Percentiles rank a stretch among this genome's conserved stretches.
Evolutionary conservation across 179 eudicot species (phyloP).

Genomic region (Corrigiola litoralis): DNA sequence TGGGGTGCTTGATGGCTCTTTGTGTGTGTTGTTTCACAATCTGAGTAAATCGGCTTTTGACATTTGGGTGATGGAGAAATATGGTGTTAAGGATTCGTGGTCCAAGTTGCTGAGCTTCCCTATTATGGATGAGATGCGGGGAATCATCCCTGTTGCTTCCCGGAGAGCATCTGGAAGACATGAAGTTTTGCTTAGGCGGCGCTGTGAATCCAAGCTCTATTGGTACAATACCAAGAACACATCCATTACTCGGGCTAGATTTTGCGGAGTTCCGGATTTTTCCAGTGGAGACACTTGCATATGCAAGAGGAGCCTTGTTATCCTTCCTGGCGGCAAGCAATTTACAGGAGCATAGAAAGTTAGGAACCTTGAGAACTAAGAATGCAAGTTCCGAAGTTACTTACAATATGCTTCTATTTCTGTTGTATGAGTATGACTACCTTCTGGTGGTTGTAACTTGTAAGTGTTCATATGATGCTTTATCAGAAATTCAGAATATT

Average conservation of each 20-base stretch:
- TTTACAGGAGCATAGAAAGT: no score
- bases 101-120: not conserved
- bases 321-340: not conserved
- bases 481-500: no score
- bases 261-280: not conserved
- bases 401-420: no score
- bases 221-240: not conserved
- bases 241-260: not conserved
- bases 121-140: not conserved
- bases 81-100: slow-evolving; percentile 13
- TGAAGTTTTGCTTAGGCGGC: slow-evolving; percentile 3
- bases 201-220: not conserved
- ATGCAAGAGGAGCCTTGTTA: not conserved
- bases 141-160: not conserved
- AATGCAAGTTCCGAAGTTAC: no score
- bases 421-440: no score
- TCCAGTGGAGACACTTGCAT: no score
- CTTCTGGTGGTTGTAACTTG: no score
- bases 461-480: no score
- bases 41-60: not conserved
- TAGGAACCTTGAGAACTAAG: no score
- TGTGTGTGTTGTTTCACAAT: not conserved
- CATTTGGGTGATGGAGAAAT: slow-evolving; percentile 15
- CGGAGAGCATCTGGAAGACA: not conserved
- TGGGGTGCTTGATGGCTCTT: not conserved